Conservation (phyloP, 352 stramenopile species). For the Globisporangium camurandrum region DNA sequence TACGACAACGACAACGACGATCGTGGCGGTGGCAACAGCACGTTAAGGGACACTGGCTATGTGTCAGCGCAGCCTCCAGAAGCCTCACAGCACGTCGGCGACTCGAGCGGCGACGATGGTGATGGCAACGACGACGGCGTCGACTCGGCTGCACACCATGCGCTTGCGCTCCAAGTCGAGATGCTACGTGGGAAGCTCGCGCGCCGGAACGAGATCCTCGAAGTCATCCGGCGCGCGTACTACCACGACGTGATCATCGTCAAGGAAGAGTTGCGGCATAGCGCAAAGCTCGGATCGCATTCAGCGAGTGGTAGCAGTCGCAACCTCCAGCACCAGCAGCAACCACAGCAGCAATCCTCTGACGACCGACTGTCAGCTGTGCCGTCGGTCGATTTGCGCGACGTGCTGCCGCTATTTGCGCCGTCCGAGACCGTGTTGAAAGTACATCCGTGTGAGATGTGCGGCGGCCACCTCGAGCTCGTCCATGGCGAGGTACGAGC, state of each 20-base stretch:
- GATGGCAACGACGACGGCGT: conserved; percentile 24
- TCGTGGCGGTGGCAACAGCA: not conserved
- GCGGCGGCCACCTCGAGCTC: conserved; percentile 66
- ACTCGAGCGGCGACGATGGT: conserved; percentile 17
- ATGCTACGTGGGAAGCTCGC: conserved; percentile 63
- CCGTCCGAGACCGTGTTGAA: conserved; percentile 62
- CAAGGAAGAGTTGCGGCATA: conserved; percentile 66
- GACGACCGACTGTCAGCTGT: conserved; percentile 48
- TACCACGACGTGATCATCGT: conserved; percentile 80
- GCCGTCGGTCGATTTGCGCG: conserved; percentile 64
- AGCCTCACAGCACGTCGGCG: not conserved
- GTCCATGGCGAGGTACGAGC: conserved; percentile 66
- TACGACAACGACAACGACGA: not conserved
- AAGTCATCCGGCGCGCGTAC: conserved; percentile 68
- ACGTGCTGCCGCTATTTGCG: conserved; percentile 62
- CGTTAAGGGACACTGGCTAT: no score
- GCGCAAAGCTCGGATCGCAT: conserved; percentile 7
- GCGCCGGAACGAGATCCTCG: conserved; percentile 63
- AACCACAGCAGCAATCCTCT: not conserved
- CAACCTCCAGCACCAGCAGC: conserved; percentile 1
- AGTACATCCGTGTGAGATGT: conserved; percentile 67
- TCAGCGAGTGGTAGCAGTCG: not conserved
- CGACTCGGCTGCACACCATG: conserved; percentile 26
- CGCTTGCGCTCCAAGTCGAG: conserved; percentile 38
- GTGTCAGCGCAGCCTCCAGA: no score